Evolutionary conservation across 1,284 basidiomycete species (phyloP).

Genomic region (Ceratorhiza oryzae-sativae): DNA sequence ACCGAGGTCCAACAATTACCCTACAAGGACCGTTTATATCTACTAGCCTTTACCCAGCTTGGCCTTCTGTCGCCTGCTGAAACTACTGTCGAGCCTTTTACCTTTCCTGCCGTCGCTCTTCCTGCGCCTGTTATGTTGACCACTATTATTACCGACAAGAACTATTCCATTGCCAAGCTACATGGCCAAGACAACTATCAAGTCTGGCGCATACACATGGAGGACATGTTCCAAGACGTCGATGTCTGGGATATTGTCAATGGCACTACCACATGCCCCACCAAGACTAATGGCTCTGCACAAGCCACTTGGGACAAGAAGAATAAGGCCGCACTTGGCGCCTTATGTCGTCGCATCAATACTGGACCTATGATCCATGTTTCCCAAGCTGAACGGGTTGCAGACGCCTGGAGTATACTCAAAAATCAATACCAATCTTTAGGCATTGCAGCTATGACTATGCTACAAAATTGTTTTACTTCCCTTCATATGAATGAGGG

Average conservation of each 20-base stretch:
- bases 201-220: conserved; percentile 15
- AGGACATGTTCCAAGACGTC: conserved; percentile 28
- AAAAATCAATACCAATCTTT: background rate
- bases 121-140: background rate
- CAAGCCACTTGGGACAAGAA: background rate
- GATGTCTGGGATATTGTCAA: conserved; percentile 8
- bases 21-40: too few relatives aligned
- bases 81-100: too few relatives aligned
- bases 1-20: too few relatives aligned
- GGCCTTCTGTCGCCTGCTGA: too few relatives aligned
- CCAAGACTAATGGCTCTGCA: background rate
- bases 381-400: background rate
- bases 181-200: conserved; percentile 15
- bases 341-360: background rate
- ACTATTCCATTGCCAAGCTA: conserved; percentile 11
- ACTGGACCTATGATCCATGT: conserved; percentile 16
- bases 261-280: background rate
- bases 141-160: conserved; percentile 1
- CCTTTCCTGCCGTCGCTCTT: too few relatives aligned
- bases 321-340: conserved; percentile 1
- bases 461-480: conserved; percentile 10
- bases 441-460: conserved; percentile 9
- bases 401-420: background rate
- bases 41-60: too few relatives aligned
- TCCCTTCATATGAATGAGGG: conserved; percentile 6